Evolutionary conservation across 2,329 filamentous ascomycete genomes (phyloP), one percentile per base, ranked within the genome.

Genomic region (Colletotrichum filicis): DNA sequence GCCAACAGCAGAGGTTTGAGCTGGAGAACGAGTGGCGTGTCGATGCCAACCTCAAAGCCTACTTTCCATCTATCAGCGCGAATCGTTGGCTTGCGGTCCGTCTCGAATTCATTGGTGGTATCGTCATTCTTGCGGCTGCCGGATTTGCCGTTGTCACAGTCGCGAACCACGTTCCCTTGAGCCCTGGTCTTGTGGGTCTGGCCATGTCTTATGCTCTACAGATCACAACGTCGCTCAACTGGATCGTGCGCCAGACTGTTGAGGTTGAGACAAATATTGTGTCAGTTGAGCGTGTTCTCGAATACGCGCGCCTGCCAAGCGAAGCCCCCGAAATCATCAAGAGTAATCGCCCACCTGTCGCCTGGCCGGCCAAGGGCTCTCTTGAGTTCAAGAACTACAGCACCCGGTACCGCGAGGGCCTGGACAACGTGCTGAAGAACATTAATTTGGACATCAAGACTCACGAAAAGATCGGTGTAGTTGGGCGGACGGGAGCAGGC

Each of bases 251-350:
- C 72, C 97, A 99, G 84, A 98, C 95, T 0, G 97, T 99, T 42
- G 97, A 99, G 83, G 97, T 99, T n/a, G 97, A 99, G 87, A 98
- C 96, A n/a, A 99, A 99, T 83, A 99, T 99, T 79, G 96, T 99
- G 58, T 98, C 96, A 11, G 97, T 99, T 49, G 97, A 99, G 88
- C 93, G 97, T 79, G 95, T 99, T 60, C 91, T 99, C 62, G 97
- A 99, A 83, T 99, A 99, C 84, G 94, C 96, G 71, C 89, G 90
- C 63, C 89, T 99, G 75, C 95, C 96, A 30, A 97, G 93, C 82
- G 97, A 99, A 85, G 96, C 97, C 63, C 95, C 95, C 8, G 97
- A 99, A 82, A 94, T 98, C 76, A 93, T 98, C 78, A 93, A 94
- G 79, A 93, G 94, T 83, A 93, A 94, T 80, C 89, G 96, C 61